Conservation (phyloP, 140 eudicot species). For the Artemisia princeps region DNA sequence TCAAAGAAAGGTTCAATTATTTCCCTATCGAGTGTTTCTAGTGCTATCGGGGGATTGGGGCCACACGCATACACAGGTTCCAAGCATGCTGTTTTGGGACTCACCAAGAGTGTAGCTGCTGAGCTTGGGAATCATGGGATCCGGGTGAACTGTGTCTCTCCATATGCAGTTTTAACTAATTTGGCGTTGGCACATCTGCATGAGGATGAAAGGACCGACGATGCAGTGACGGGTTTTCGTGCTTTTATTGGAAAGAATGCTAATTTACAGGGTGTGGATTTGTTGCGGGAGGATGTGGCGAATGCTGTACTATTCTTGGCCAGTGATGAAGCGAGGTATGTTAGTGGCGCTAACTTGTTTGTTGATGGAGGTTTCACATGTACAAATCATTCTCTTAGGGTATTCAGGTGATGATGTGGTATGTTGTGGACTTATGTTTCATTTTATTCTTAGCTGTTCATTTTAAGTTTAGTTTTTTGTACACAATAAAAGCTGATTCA, state of each 20-base stretch:
- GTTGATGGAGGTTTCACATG: slow-evolving; percentile 76
- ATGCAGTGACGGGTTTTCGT: slow-evolving; percentile 44
- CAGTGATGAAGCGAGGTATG: slow-evolving; percentile 76
- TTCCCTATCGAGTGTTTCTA: slow-evolving; percentile 54
- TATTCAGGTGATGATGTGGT: slow-evolving; percentile 43
- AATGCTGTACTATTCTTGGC: slow-evolving; percentile 74
- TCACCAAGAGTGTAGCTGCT: slow-evolving; percentile 75
- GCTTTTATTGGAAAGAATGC: slow-evolving; percentile 50
- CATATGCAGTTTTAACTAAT: slow-evolving; percentile 65
- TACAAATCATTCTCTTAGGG: slow-evolving; percentile 60
- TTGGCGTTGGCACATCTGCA: slow-evolving; percentile 67
- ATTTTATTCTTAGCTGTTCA: background rate
- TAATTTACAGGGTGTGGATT: slow-evolving; percentile 69
- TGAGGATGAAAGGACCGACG: slow-evolving; percentile 65
- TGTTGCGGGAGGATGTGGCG: slow-evolving; percentile 66
- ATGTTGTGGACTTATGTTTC: background rate
- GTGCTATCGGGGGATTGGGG: slow-evolving; percentile 58
- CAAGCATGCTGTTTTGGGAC: slow-evolving; percentile 73
- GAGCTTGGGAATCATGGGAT: slow-evolving; percentile 75
- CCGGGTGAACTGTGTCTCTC: slow-evolving; percentile 87
- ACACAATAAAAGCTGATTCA: no score
- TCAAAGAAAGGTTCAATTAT: slow-evolving; percentile 60
- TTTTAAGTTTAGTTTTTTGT: no score
- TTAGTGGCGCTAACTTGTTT: slow-evolving; percentile 71
- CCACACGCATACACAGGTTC: slow-evolving; percentile 84